These are phyloP conservation scores for Zygotorulaspora chibaensis DNA, from an alignment of 805 yeast genomes.

Conservation along the genomic window DNA sequence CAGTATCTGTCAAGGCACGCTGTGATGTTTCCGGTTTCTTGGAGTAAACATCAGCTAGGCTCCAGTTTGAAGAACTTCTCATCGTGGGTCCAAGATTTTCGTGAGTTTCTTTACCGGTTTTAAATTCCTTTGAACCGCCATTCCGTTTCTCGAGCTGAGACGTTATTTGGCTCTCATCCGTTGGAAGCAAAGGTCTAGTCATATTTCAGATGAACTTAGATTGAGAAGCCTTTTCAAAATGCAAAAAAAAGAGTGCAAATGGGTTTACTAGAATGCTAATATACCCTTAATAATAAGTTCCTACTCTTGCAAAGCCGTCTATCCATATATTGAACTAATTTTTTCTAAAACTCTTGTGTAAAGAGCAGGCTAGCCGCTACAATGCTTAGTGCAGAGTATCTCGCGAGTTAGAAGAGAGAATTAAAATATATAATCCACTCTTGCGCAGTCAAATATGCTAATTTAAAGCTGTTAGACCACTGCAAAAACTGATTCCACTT, in stretches of 20 bases:
- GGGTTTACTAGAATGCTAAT: not conserved
- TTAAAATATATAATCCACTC: not conserved
- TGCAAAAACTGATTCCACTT: not conserved
- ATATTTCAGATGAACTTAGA: too few species aligned
- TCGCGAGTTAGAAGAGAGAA: too few species aligned
- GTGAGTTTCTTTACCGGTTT: not conserved
- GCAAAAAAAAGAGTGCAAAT: not conserved
- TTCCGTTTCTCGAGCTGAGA: slow-evolving; percentile 12
- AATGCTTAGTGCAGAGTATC: not conserved
- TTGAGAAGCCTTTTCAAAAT: not conserved
- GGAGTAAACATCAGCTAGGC: slow-evolving; percentile 15
- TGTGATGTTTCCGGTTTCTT: slow-evolving; percentile 16
- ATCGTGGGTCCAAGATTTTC: slow-evolving; percentile 3
- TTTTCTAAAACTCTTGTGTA: not conserved
- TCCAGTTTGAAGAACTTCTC: slow-evolving; percentile 26
- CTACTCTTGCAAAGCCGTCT: not conserved
- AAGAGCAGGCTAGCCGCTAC: not conserved
- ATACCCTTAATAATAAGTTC: not conserved
- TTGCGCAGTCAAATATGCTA: not conserved
- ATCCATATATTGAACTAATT: not conserved
- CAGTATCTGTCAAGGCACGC: slow-evolving; percentile 33
- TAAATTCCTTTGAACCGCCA: slow-evolving; percentile 1
- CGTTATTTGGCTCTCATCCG: slow-evolving; percentile 26
- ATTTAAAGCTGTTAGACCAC: too few species aligned
- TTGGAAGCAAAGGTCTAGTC: slow-evolving; percentile 30